Evolutionary conservation across 1,139 yeast species (phyloP).

Genomic region (Tardiomyces depauwii): DNA sequence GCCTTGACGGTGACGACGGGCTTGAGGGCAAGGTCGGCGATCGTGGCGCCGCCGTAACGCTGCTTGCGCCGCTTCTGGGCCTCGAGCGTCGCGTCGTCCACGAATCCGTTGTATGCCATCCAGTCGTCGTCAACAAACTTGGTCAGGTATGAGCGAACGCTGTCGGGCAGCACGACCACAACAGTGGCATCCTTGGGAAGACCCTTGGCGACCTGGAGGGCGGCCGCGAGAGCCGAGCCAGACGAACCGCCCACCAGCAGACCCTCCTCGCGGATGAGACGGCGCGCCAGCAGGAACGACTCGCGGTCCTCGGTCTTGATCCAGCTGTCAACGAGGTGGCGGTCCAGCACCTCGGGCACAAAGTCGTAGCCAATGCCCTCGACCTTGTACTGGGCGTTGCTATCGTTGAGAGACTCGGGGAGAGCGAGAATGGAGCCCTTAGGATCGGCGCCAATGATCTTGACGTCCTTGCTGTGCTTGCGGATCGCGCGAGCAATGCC

Average conservation of each 20-base stretch:
- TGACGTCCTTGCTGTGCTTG: conserved; percentile 52
- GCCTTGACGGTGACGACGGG: conserved; percentile 72
- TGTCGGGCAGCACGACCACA: conserved; percentile 80
- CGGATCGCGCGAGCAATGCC: conserved; percentile 73
- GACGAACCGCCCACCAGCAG: conserved; percentile 82
- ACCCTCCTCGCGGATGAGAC: conserved; percentile 79
- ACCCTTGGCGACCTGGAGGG: conserved; percentile 57
- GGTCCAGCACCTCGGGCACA: conserved; percentile 68
- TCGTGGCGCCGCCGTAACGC: conserved; percentile 47
- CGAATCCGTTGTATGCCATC: conserved; percentile 73
- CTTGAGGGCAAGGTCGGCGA: conserved; percentile 61
- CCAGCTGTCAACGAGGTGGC: conserved; percentile 65
- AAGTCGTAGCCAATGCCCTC: conserved; percentile 93
- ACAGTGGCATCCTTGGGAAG: conserved; percentile 64
- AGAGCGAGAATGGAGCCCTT: conserved; percentile 76
- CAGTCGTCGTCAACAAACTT: conserved; percentile 89
- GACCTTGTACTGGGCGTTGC: conserved; percentile 57
- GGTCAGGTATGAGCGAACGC: conserved; percentile 76
- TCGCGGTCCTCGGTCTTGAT: conserved; percentile 79
- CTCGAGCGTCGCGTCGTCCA: conserved; percentile 34
- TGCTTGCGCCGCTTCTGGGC: conserved; percentile 35
- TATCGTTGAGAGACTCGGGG: conserved; percentile 62
- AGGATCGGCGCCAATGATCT: conserved; percentile 77
- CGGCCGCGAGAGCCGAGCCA: conserved; percentile 78
- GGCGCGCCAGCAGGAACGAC: conserved; percentile 71